Evolutionary conservation across 352 stramenopile species (phyloP).

Genomic region (Pythium scleroteichum): DNA sequence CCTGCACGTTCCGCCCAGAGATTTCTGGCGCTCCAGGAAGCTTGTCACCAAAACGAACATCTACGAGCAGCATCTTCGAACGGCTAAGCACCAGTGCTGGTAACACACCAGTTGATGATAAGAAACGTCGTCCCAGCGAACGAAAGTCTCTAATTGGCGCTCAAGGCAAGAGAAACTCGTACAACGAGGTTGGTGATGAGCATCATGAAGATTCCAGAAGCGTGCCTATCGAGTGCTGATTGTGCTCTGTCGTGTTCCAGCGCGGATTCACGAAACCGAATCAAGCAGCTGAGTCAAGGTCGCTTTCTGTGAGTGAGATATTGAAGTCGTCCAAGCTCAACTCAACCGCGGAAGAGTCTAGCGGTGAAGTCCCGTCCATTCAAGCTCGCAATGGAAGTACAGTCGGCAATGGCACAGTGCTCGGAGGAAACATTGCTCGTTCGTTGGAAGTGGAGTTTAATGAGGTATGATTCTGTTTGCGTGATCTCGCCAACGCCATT

Average conservation of each 20-base stretch:
- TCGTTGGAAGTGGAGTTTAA: conserved; percentile 18
- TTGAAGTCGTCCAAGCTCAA: conserved; percentile 48
- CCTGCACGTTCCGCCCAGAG: conserved; percentile 84
- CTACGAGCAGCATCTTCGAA: conserved; percentile 46
- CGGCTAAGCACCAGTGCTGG: conserved; percentile 35
- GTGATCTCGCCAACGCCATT: background rate
- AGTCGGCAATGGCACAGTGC: background rate
- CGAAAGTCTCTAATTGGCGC: conserved; percentile 15
- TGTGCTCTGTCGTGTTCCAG: conserved; percentile 16
- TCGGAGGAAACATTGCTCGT: conserved; percentile 25
- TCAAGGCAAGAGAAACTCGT: conserved; percentile 31
- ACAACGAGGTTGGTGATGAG: conserved; percentile 33
- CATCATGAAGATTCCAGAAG: conserved; percentile 10
- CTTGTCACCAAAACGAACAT: conserved; percentile 40
- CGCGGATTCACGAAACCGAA: conserved; percentile 7
- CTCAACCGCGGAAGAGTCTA: conserved; percentile 18
- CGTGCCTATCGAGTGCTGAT: conserved; percentile 26
- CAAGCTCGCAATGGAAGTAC: conserved; percentile 3
- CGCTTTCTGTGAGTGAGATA: conserved; percentile 42
- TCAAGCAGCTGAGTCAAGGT: conserved; percentile 2
- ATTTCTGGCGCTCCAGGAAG: conserved; percentile 53
- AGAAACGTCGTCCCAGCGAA: conserved; percentile 35
- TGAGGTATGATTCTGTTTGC: conserved; percentile 12
- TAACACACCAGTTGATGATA: conserved; percentile 31
- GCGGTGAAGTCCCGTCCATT: background rate